These are phyloP conservation scores for Saccharomyces kudriavzevii DNA, from an alignment of 805 yeast species.

Conservation along the genomic window DNA sequence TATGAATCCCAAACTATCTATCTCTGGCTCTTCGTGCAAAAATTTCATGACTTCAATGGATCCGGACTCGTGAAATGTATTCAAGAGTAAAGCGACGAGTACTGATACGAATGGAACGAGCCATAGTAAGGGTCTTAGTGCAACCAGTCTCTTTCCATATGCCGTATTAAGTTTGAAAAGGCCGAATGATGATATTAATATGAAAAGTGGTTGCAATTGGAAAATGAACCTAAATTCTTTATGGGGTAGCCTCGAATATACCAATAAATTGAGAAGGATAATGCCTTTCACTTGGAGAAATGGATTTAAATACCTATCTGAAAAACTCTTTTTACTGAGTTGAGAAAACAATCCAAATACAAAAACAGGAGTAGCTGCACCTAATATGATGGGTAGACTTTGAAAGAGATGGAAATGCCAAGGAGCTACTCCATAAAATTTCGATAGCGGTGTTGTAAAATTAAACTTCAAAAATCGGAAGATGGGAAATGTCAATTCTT, in stretches of 20 bases:
- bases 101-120: conserved; percentile 15
- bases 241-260: conserved; percentile 65
- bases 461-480: conserved; percentile 71
- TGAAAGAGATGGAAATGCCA: conserved; percentile 80
- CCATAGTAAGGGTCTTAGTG: conserved; percentile 9
- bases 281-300: conserved; percentile 26
- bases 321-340: conserved; percentile 8
- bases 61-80: conserved; percentile 78
- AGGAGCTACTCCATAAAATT: conserved; percentile 79
- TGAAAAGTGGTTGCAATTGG: conserved; percentile 71
- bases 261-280: conserved; percentile 38
- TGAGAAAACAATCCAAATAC: conserved; percentile 34
- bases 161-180: background rate
- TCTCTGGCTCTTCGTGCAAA: conserved; percentile 36
- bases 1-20: conserved; percentile 62
- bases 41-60: conserved; percentile 59
- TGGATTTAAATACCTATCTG: conserved; percentile 3
- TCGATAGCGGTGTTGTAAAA: conserved; percentile 59
- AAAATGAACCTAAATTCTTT: conserved; percentile 88
- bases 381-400: conserved; percentile 68
- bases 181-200: conserved; percentile 43
- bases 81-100: conserved; percentile 35
- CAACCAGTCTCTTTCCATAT: background rate
- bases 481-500: conserved; percentile 49
- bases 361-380: conserved; percentile 59